Conservation (phyloP, 495 filamentous ascomycete genomes). For the Aspergillus steynii region DNA sequence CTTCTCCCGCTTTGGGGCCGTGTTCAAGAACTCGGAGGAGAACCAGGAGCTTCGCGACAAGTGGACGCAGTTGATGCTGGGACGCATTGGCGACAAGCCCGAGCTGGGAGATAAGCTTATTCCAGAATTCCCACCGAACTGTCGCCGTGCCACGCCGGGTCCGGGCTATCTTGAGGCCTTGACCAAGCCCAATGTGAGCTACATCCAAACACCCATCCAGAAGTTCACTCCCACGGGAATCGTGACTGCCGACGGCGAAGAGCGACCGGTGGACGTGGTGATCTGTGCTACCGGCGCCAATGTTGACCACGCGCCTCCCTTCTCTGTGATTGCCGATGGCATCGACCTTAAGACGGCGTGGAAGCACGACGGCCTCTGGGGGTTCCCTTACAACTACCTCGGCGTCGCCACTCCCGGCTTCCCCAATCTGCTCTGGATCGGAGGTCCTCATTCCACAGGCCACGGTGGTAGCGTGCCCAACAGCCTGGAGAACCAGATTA, state of each 20-base stretch:
- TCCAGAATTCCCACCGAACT: slow-evolving; percentile 67
- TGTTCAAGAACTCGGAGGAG: slow-evolving; percentile 55
- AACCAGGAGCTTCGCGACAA: slow-evolving; percentile 48
- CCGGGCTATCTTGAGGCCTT: slow-evolving; percentile 73
- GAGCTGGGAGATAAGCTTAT: slow-evolving; percentile 55
- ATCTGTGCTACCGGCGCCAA: slow-evolving; percentile 73
- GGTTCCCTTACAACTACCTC: slow-evolving; percentile 66
- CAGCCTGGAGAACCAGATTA: slow-evolving; percentile 56
- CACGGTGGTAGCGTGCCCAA: slow-evolving; percentile 53
- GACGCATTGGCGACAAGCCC: slow-evolving; percentile 53
- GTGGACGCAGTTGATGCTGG: slow-evolving; percentile 53
- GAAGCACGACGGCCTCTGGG: slow-evolving; percentile 53
- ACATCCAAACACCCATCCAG: slow-evolving; percentile 57
- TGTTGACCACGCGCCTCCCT: slow-evolving; percentile 57
- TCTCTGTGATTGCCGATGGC: slow-evolving; percentile 54
- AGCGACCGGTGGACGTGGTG: slow-evolving; percentile 55
- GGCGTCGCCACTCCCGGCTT: slow-evolving; percentile 61
- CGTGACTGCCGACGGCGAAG: slow-evolving; percentile 50
- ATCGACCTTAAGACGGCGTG: slow-evolving; percentile 51
- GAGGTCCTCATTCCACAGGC: slow-evolving; percentile 51
- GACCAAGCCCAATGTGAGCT: slow-evolving; percentile 60
- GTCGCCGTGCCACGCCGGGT: slow-evolving; percentile 69
- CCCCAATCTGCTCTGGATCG: slow-evolving; percentile 62
- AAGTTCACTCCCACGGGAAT: slow-evolving; percentile 58
- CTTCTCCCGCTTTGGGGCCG: slow-evolving; percentile 55